A percentile compares a stretch with the other conserved stretches of the same genome.
phyloP scores from a whole-genome alignment of 2,329 filamentous ascomycete genomes.

The Knufia petricola region DNA sequence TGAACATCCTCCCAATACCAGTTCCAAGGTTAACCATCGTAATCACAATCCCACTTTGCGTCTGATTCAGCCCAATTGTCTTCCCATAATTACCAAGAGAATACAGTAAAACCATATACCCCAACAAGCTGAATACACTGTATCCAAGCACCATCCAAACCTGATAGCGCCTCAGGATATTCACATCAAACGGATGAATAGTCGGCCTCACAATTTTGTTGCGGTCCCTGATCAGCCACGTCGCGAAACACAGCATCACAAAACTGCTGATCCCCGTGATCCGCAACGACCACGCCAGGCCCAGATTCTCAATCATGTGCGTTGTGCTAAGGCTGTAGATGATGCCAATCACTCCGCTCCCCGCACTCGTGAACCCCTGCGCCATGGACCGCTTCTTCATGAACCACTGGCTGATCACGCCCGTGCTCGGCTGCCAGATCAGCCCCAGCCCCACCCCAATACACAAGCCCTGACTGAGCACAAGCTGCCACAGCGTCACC shows the following conservation, averaged over 20 bases:
- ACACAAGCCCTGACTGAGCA: constrained; percentile 24
- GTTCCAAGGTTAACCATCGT: constrained; percentile 41
- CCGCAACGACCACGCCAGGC: constrained; percentile 24
- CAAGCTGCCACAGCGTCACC: constrained; percentile 21
- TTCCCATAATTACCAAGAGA: constrained; percentile 36
- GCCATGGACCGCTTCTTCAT: constrained; percentile 25
- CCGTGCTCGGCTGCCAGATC: constrained; percentile 21
- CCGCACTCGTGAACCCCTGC: constrained; percentile 25
- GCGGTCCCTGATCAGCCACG: constrained; percentile 24
- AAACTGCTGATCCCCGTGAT: constrained; percentile 25
- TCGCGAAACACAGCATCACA: constrained; percentile 20
- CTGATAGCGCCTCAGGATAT: constrained; percentile 19
- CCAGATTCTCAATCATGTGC: constrained; percentile 25
- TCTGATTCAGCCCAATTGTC: constrained; percentile 32
- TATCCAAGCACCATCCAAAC: constrained; percentile 27
- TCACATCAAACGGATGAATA: constrained; percentile 21
- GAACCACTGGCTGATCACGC: constrained; percentile 27
- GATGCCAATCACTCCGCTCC: constrained; percentile 25
- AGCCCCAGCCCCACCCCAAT: constrained; percentile 25
- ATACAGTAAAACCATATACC: constrained; percentile 40
- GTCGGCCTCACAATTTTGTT: constrained; percentile 22
- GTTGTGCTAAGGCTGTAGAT: constrained; percentile 24
- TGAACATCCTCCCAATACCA: constrained; percentile 37
- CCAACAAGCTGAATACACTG: constrained; percentile 39
- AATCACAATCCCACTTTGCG: constrained; percentile 33